Conservation (phyloP, 768 basidiomycete genomes). For the Pulveroboletus sp. region DNA sequence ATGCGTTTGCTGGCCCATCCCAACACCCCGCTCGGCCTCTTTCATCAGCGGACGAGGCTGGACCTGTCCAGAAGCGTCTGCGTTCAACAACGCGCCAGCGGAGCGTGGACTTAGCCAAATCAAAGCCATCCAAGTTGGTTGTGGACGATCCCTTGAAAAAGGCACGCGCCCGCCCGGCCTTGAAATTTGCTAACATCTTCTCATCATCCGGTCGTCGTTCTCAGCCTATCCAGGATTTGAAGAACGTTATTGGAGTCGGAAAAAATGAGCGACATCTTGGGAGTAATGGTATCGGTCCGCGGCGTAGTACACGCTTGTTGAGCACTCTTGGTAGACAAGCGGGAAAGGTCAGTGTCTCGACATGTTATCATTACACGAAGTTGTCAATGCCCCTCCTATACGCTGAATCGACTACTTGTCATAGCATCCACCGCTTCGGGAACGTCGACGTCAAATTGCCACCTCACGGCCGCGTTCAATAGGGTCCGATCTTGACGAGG, state of each 20-base stretch:
- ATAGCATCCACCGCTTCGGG: constrained; percentile 41
- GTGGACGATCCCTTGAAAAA: constrained; percentile 77
- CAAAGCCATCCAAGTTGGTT: constrained; percentile 57
- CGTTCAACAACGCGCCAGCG: constrained; percentile 59
- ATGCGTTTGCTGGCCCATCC: constrained; percentile 36
- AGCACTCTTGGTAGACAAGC: constrained; percentile 49
- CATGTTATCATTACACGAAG: neutral
- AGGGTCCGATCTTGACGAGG: constrained; percentile 74
- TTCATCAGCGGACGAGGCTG: constrained; percentile 79
- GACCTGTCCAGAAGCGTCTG: constrained; percentile 71
- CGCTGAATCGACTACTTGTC: constrained; percentile 16
- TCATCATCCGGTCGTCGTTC: constrained; percentile 79
- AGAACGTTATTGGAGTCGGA: constrained; percentile 45
- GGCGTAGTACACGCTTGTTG: constrained; percentile 72
- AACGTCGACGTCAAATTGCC: constrained; percentile 54
- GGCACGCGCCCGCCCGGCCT: constrained; percentile 87
- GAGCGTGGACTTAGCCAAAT: constrained; percentile 46
- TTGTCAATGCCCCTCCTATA: neutral
- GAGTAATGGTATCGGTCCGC: constrained; percentile 45
- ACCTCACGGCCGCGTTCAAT: constrained; percentile 56
- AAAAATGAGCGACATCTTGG: constrained; percentile 49
- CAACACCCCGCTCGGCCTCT: constrained; percentile 61
- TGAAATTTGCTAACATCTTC: constrained; percentile 84
- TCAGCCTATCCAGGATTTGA: constrained; percentile 67
- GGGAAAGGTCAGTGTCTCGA: constrained; percentile 48